These are phyloP conservation scores for Tuber borchii DNA, from an alignment of 495 filamentous ascomycete genomes.

Conservation along the genomic window DNA sequence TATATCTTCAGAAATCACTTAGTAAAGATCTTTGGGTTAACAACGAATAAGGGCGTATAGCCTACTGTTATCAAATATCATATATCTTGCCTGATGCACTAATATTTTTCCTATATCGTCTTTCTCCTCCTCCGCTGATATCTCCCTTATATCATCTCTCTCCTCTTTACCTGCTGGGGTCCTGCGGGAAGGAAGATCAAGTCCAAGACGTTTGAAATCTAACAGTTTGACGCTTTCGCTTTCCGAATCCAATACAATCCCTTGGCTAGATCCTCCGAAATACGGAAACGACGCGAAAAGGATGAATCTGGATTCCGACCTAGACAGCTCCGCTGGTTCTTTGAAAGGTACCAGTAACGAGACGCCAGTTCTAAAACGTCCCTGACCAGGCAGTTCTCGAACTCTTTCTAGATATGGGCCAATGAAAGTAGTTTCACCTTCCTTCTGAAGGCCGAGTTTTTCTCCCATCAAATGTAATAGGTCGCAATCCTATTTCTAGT, in stretches of 20 bases:
- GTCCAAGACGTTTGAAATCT: not conserved
- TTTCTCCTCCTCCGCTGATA: not conserved
- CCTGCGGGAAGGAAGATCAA: no score
- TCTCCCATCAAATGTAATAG: not conserved
- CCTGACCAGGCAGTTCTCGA: not conserved
- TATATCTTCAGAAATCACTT: no score
- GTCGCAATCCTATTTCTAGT: not conserved
- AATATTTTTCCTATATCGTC: not conserved
- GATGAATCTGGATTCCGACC: not conserved
- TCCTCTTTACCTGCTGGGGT: not conserved
- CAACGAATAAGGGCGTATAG: not conserved
- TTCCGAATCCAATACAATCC: not conserved
- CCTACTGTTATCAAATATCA: not conserved
- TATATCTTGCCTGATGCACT: not conserved
- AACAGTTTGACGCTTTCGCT: not conserved
- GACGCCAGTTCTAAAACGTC: not conserved
- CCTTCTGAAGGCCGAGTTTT: not conserved
- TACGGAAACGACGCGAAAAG: not conserved
- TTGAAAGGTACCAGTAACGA: not conserved
- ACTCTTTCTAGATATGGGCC: not conserved
- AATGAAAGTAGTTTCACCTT: not conserved
- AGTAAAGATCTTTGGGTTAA: no score
- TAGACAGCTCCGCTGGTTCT: no score
- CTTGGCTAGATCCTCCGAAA: not conserved
- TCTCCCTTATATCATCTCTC: no score